Percentiles rank a stretch among this genome's conserved stretches.
These are phyloP conservation scores for Allomyces macrogynus DNA, from an alignment of 192 early-diverging fungal species.

Conservation along the genomic window DNA sequence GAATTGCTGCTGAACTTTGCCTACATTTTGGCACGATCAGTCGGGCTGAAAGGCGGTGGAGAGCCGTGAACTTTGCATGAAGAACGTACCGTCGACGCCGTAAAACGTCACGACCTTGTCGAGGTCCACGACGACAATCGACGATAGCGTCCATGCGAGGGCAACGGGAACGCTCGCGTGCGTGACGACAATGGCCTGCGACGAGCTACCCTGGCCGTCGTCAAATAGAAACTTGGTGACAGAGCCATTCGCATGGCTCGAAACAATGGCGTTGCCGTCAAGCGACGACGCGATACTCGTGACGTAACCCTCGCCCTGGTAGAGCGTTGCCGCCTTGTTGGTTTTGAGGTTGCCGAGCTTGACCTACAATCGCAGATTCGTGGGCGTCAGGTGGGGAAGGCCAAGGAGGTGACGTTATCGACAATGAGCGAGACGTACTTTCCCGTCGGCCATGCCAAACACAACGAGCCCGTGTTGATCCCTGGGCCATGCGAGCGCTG, in stretches of 20 bases:
- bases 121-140: constrained; percentile 23
- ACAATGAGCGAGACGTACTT: too few species aligned
- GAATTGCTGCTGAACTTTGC: constrained; percentile 28
- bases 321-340: constrained; percentile 44
- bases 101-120: constrained; percentile 32
- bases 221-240: constrained; percentile 45
- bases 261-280: constrained; percentile 37
- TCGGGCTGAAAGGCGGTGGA: too few species aligned
- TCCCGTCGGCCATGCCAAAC: constrained; percentile 36
- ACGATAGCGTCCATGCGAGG: neutral
- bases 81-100: constrained; percentile 17
- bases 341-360: constrained; percentile 41
- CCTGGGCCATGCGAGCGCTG: constrained; percentile 36
- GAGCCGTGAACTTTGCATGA: neutral
- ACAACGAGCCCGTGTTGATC: constrained; percentile 38
- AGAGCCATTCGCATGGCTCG: constrained; percentile 35
- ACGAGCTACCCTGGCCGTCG: constrained; percentile 15
- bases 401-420: too few species aligned
- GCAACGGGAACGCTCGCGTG: neutral
- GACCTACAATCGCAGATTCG: constrained; percentile 10
- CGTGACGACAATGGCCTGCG: neutral
- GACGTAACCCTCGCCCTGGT: constrained; percentile 37
- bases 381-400: too few species aligned
- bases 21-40: constrained; percentile 3
- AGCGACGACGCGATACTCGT: constrained; percentile 24